Evolutionary conservation across 441 rosid species (phyloP), one percentile per base, ranked within the genome.

Genomic region (Populus hybrid): DNA sequence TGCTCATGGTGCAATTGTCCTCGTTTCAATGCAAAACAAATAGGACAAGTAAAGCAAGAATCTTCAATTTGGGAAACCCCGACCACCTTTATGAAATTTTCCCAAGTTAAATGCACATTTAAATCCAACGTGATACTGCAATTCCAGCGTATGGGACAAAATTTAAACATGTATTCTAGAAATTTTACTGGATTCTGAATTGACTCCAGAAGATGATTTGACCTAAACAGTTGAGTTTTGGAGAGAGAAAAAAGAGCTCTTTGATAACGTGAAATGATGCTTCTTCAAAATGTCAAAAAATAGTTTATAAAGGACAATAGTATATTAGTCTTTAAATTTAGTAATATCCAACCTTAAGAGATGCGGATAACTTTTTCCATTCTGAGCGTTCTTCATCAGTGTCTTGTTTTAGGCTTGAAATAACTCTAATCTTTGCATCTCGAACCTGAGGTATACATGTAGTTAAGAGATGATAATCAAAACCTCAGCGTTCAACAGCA

Each of bases 351-450:
- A 93, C 98, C 95, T 92, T 94, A 40, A 96, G 96, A 72, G 88
- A 86, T 63, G 72, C 72, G 30, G 92, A 84, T 80, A 96, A 79
- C 65, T 86, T 88, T 81, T 83, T 88, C 99, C 99, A 94, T 76
- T 96, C 99, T 23, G 91, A 79, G 46, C 81, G 77, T 64, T 90
- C 98, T 83, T 91, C 97, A 74, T 91, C 96, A 70, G 84, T 87
- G 32, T 83, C 98, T 79, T 87, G 97, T 79, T 91, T 93, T 53
- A 94, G 81, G 84, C 88, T 89, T 79, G 88, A 93, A 70, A 96
- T 81, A 72, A 94, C 87, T 78, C 89, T 94, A 53, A 94, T 83
- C 86, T 96, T 96, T 57, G 92, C 87, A 82, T 93, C 94, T 71
- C 98, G 91, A 83, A 96, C 87, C 99, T 96, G 85, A 63, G 72